Conservation (phyloP, 805 yeast species). For the Wickerhamiella siamensis region DNA sequence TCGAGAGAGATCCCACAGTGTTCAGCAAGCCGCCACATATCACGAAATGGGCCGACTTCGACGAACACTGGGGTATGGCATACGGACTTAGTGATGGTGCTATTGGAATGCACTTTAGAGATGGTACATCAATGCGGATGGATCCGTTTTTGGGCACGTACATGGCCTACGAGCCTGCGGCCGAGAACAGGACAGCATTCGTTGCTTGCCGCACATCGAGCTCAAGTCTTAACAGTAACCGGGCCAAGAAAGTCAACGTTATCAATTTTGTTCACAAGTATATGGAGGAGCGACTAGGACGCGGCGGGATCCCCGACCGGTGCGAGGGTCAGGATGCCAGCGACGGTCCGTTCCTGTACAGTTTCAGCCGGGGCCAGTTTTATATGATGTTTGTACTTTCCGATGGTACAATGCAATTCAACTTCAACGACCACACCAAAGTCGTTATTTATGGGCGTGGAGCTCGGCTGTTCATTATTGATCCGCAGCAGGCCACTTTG, state of each 20-base stretch:
- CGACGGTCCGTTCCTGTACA: slow-evolving; percentile 46
- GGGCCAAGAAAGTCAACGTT: slow-evolving; percentile 52
- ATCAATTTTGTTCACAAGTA: slow-evolving; percentile 80
- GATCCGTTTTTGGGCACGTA: slow-evolving; percentile 38
- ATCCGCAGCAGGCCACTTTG: background rate
- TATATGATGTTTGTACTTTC: slow-evolving; percentile 87
- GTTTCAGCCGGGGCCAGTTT: slow-evolving; percentile 65
- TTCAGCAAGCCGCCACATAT: slow-evolving; percentile 43
- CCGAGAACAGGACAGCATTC: slow-evolving; percentile 25
- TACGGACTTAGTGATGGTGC: slow-evolving; percentile 83
- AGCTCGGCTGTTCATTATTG: slow-evolving; percentile 57
- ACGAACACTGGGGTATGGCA: slow-evolving; percentile 89
- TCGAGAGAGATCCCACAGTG: background rate
- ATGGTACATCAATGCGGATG: slow-evolving; percentile 62
- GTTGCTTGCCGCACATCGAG: slow-evolving; percentile 22
- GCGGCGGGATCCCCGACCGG: slow-evolving; percentile 33
- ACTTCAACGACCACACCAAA: slow-evolving; percentile 90
- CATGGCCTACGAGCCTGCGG: slow-evolving; percentile 49
- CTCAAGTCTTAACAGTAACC: slow-evolving; percentile 23
- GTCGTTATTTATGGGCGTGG: slow-evolving; percentile 68
- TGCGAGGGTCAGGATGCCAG: slow-evolving; percentile 31
- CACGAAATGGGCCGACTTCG: slow-evolving; percentile 96
- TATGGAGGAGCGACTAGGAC: slow-evolving; percentile 81
- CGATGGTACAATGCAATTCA: slow-evolving; percentile 85
- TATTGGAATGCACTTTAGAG: slow-evolving; percentile 81